Evolutionary conservation across 2,329 filamentous ascomycete species (phyloP), one percentile per base, ranked within the genome.

Genomic region (Plectosphaerella cucumerina): DNA sequence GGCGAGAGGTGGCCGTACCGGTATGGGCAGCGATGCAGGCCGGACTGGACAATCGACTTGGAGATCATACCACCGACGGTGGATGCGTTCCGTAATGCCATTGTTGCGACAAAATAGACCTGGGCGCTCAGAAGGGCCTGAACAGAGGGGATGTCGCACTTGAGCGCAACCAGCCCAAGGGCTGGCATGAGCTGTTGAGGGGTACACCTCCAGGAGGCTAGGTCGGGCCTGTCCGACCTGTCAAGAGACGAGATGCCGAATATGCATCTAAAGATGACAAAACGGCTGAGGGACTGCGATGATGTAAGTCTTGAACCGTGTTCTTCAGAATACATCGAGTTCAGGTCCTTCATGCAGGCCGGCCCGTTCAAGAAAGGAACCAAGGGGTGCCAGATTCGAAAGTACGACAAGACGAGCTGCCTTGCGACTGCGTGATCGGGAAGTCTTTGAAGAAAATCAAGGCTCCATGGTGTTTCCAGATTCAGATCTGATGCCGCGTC

Each of bases 301-400:
- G 17, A 33, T 11, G 6, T 9, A 11, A 46, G 10, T 18, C 21
- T 20, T 43, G 14, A n/a, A n/a, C n/a, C n/a, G n/a, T n/a, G 34
- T 5, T 21, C 37, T 4, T 18, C 15, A 12, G n/a, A 5, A 22
- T 53, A 54, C 6, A 55, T 22, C 12, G 47, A 23, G 15, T 76
- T 68, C 56, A 79, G 66, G 14, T 71, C 65, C 31, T 70, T 65
- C 21, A 78, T 57, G 45, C 78, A 76, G 1, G 70, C 71, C 1
- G 73, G 76, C 0, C 76, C 76, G 45, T 78, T 74, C 4, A 79
- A 56, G 53, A 79, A 78, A 1, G 76, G 76, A 51, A 78, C 75
- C 12, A 79, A 62, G 1, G 74, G 74, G 65, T 80, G 76, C 75
- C 75, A 79, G 10, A 70, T 65, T 55, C 68, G 71, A 58, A 79